phyloP scores from a whole-genome alignment of 176 grass and related monocot genomes.

The Musa schizocarpa region DNA sequence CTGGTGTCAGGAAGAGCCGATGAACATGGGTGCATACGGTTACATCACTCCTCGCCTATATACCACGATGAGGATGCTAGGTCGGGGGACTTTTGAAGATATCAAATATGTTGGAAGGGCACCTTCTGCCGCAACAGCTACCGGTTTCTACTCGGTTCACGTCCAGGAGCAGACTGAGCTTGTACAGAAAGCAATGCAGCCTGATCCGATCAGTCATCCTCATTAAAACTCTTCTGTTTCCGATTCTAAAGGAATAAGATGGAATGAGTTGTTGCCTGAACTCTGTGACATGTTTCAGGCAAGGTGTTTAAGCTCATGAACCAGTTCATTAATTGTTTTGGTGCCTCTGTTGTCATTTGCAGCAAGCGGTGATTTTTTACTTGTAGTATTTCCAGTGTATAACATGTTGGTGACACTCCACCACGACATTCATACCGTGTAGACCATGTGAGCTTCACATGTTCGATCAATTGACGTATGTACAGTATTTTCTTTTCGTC shows the following conservation, averaged over 20 bases:
- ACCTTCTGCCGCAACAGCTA: slow-evolving; percentile 20
- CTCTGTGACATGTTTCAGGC: not conserved
- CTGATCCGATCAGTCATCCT: not conserved
- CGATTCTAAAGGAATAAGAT: not conserved
- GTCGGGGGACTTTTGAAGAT: slow-evolving; percentile 8
- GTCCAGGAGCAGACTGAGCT: slow-evolving; percentile 18
- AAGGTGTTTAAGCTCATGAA: not conserved
- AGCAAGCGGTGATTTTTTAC: not conserved
- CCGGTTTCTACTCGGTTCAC: slow-evolving; percentile 21
- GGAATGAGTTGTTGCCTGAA: not conserved
- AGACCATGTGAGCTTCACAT: too few species aligned
- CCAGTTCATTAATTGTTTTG: not conserved
- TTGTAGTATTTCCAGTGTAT: too few species aligned
- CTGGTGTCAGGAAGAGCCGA: slow-evolving; percentile 24
- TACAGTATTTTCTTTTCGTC: too few species aligned
- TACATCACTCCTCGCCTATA: slow-evolving; percentile 13
- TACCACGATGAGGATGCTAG: slow-evolving; percentile 12
- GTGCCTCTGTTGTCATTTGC: not conserved
- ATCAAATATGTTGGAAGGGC: slow-evolving; percentile 22
- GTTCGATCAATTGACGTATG: too few species aligned
- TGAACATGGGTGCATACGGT: slow-evolving; percentile 26
- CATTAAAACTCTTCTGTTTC: not conserved
- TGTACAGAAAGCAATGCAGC: slow-evolving; percentile 22
- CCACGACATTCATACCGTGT: too few species aligned
- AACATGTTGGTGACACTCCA: too few species aligned